These are phyloP conservation scores for Closterium sp. DNA, from an alignment of 139 green algal species.

Conservation along the genomic window DNA sequence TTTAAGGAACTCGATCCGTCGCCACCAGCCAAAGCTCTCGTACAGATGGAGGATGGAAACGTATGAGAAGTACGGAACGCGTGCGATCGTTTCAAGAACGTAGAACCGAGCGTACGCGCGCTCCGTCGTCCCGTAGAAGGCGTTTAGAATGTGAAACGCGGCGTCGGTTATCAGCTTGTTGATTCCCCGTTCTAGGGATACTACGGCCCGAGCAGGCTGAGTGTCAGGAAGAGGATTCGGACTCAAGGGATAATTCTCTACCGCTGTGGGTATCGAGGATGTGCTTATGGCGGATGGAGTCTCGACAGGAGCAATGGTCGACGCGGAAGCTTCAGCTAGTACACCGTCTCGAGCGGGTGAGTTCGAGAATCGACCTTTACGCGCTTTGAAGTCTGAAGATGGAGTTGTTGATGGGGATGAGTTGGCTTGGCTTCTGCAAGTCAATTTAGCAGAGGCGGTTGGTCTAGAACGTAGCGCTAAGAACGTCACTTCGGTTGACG, in stretches of 20 bases:
- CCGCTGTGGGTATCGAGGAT: not conserved
- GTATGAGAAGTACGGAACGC: slow-evolving; percentile 60
- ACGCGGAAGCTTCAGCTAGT: not conserved
- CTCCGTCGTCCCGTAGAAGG: not conserved
- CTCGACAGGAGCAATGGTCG: not conserved
- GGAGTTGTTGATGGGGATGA: not conserved
- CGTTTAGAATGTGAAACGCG: not conserved
- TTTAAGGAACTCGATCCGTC: slow-evolving; percentile 55
- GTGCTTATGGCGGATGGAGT: not conserved
- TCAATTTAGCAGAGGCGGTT: not conserved
- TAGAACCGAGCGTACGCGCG: slow-evolving; percentile 56
- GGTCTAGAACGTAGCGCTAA: no score
- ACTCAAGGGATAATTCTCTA: not conserved
- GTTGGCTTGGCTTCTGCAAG: not conserved
- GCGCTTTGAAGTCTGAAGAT: not conserved
- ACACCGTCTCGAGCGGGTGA: not conserved
- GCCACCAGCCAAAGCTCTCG: slow-evolving; percentile 60
- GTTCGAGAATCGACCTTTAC: not conserved
- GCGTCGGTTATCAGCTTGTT: not conserved
- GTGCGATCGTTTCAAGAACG: slow-evolving; percentile 60
- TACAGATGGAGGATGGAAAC: slow-evolving; percentile 61
- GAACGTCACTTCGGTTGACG: no score
- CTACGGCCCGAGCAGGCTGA: not conserved
- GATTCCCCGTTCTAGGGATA: not conserved
- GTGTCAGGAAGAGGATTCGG: not conserved